These are phyloP conservation scores for Monascus ruber DNA, from an alignment of 2,329 filamentous ascomycete genomes.

Conservation along the genomic window DNA sequence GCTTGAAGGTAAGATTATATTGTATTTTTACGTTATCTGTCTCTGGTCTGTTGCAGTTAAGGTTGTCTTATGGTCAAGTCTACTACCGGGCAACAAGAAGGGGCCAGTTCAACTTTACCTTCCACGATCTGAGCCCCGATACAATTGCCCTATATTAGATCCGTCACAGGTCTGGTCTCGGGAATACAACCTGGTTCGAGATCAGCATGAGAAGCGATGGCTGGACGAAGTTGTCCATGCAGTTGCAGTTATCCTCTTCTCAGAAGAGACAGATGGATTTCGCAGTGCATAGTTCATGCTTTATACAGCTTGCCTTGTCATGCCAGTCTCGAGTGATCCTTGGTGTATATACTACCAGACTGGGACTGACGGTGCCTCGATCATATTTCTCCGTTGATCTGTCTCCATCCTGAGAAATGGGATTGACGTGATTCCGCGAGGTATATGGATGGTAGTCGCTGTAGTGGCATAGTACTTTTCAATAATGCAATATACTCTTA, in stretches of 20 bases:
- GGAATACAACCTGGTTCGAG: slow-evolving; percentile 3
- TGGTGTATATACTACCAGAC: too few relatives aligned
- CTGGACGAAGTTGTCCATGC: background rate
- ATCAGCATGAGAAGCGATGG: background rate
- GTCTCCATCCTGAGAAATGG: slow-evolving; percentile 12
- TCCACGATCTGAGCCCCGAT: slow-evolving; percentile 41
- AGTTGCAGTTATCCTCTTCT: slow-evolving; percentile 22
- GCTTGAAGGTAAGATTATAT: slow-evolving; percentile 27
- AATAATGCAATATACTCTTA: slow-evolving; percentile 6
- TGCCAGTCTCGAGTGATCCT: too few relatives aligned
- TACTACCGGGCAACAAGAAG: slow-evolving; percentile 43
- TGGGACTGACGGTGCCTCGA: slow-evolving; percentile 5
- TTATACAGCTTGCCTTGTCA: slow-evolving; percentile 1
- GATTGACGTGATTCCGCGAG: slow-evolving; percentile 24
- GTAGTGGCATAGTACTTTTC: slow-evolving; percentile 1
- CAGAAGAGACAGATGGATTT: slow-evolving; percentile 22
- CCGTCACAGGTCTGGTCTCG: background rate
- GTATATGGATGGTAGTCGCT: slow-evolving; percentile 17
- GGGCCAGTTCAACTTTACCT: slow-evolving; percentile 31
- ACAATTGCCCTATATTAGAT: slow-evolving; percentile 46
- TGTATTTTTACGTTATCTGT: slow-evolving; percentile 1
- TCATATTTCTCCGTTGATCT: slow-evolving; percentile 12
- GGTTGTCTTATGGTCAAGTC: background rate
- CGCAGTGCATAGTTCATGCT: slow-evolving; percentile 11
- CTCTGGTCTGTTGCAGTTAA: background rate